Conservation (phyloP, 2,329 filamentous ascomycete genomes). For the Aspergillus floridensis region DNA sequence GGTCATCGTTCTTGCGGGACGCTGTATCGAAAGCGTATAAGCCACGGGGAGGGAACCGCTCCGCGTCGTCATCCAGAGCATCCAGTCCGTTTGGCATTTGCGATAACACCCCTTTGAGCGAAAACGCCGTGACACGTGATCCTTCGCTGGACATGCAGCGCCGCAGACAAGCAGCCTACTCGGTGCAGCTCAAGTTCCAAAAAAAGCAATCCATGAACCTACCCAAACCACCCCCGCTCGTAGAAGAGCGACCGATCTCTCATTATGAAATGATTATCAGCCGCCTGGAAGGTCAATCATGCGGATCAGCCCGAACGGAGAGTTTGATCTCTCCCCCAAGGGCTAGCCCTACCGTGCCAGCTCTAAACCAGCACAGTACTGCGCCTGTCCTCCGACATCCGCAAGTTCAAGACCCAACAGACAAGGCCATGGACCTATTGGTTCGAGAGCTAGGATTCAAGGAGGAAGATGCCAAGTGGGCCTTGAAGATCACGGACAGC, state of each 20-base stretch:
- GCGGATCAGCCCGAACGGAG: slow-evolving; percentile 12
- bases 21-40: slow-evolving; percentile 61
- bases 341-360: slow-evolving; percentile 13
- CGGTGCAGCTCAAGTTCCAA: slow-evolving; percentile 32
- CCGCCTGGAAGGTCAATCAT: slow-evolving; percentile 28
- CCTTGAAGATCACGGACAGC: slow-evolving; percentile 58
- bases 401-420: slow-evolving; percentile 52
- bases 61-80: neutral
- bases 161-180: slow-evolving; percentile 33
- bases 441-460: slow-evolving; percentile 59
- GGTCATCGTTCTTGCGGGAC: slow-evolving; percentile 59
- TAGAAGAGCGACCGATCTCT: slow-evolving; percentile 41
- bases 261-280: slow-evolving; percentile 38
- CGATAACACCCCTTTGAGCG: slow-evolving; percentile 9
- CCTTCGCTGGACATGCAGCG: slow-evolving; percentile 22
- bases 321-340: slow-evolving; percentile 10
- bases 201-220: slow-evolving; percentile 18
- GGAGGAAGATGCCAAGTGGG: slow-evolving; percentile 54
- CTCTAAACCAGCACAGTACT: neutral
- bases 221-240: slow-evolving; percentile 20
- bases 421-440: slow-evolving; percentile 56
- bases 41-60: slow-evolving; percentile 29
- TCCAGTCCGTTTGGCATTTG: slow-evolving; percentile 11
- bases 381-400: slow-evolving; percentile 6
- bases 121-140: slow-evolving; percentile 9